These are phyloP conservation scores for Trichothecium roseum DNA, from an alignment of 2,329 filamentous ascomycete species.

Conservation along the genomic window DNA sequence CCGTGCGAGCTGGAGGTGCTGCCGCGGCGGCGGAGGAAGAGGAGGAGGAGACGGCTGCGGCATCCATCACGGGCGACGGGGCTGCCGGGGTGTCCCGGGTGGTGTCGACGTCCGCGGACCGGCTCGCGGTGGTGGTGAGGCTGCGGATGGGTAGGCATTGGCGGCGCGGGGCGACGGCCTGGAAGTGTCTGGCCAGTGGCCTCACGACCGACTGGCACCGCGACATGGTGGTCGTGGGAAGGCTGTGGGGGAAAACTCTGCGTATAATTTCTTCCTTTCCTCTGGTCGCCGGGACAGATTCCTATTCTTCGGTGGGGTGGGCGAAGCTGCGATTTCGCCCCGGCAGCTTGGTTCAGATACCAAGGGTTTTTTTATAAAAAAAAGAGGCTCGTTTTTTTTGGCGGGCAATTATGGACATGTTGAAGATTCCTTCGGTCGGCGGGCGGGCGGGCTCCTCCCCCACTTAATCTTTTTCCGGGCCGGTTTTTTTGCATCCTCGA, in stretches of 20 bases:
- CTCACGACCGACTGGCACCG: constrained; percentile 47
- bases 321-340: no score
- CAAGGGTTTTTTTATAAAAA: no score
- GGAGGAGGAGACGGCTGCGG: constrained; percentile 3
- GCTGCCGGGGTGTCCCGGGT: constrained; percentile 6
- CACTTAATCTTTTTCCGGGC: no score
- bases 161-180: constrained; percentile 14
- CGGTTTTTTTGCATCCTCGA: no score
- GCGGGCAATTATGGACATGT: constrained; percentile 2
- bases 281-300: no score
- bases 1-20: constrained; percentile 14
- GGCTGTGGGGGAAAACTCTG: neutral
- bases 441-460: no score
- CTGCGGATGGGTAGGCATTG: constrained; percentile 24
- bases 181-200: constrained; percentile 43
- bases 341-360: neutral
- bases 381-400: no score
- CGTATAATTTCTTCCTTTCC: no score
- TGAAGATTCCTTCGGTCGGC: no score
- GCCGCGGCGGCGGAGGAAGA: neutral
- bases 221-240: constrained; percentile 35
- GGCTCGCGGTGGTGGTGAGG: constrained; percentile 22
- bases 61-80: constrained; percentile 5
- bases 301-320: no score
- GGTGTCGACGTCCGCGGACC: constrained; percentile 17